Evolutionary conservation across 306 rosid genomes (phyloP).

Genomic region (Corylus avellana): DNA sequence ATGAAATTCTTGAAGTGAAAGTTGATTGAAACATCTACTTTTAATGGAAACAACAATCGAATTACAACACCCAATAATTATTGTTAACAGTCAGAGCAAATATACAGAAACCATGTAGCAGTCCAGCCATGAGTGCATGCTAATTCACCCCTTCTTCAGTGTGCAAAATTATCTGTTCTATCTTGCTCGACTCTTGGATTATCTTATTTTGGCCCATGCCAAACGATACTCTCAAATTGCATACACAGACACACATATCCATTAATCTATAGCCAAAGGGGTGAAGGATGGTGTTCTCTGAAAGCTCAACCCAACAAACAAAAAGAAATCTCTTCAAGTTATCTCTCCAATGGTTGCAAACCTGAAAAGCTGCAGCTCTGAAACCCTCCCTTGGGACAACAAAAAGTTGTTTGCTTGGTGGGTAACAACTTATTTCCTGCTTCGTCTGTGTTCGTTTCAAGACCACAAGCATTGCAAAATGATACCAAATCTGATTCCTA

Average conservation of each 20-base stretch:
- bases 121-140: not conserved
- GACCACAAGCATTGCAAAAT: constrained; percentile 71
- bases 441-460: constrained; percentile 55
- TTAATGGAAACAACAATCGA: not conserved
- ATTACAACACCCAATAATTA: not conserved
- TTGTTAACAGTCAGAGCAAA: not conserved
- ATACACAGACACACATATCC: no score
- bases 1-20: not conserved
- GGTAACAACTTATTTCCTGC: constrained; percentile 63
- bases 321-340: constrained; percentile 5
- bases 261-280: not conserved
- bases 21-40: not conserved
- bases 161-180: not conserved
- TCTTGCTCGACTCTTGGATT: not conserved
- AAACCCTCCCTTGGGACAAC: constrained; percentile 58
- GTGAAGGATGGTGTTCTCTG: no score
- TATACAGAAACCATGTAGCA: not conserved
- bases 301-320: not conserved
- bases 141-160: not conserved
- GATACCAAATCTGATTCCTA: constrained; percentile 77
- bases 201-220: not conserved
- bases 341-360: constrained; percentile 48
- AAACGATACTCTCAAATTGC: not conserved
- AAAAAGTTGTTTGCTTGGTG: constrained; percentile 71
- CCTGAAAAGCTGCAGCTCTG: constrained; percentile 52